phyloP scores from a whole-genome alignment of 805 yeast genomes.

The Sugiyamaella floridensis region DNA sequence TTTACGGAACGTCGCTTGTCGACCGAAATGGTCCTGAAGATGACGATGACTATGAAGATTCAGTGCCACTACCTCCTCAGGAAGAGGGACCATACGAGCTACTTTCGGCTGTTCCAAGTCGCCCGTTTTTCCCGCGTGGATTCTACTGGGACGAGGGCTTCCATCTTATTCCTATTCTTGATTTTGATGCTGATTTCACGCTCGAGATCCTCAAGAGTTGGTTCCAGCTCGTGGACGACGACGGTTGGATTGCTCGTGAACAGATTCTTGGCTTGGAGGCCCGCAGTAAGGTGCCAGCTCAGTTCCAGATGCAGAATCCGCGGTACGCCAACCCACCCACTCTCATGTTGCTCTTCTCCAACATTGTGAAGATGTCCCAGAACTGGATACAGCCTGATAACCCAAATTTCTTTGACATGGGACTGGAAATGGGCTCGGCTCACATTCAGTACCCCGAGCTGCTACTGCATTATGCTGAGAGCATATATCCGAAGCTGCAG shows the following conservation, averaged over 20 bases:
- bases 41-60: conserved; percentile 40
- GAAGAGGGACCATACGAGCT: conserved; percentile 72
- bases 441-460: conserved; percentile 47
- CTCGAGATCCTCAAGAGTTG: conserved; percentile 79
- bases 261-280: conserved; percentile 90
- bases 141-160: conserved; percentile 99
- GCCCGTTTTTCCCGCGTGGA: conserved; percentile 94
- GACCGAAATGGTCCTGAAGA: conserved; percentile 64
- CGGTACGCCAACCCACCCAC: conserved; percentile 95
- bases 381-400: neutral
- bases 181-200: conserved; percentile 76
- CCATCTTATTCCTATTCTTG: conserved; percentile 73
- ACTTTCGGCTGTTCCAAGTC: conserved; percentile 80
- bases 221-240: conserved; percentile 77
- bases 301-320: conserved; percentile 81
- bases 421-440: conserved; percentile 33
- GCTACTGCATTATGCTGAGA: conserved; percentile 33
- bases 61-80: conserved; percentile 35
- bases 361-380: conserved; percentile 41
- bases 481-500: conserved; percentile 69
- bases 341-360: conserved; percentile 50
- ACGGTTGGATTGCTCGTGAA: conserved; percentile 97
- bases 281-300: conserved; percentile 75
- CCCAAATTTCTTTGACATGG: neutral
- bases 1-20: conserved; percentile 75